These are phyloP conservation scores for Zymoseptoria tritici DNA, from an alignment of 2,329 filamentous ascomycete species.

Conservation along the genomic window DNA sequence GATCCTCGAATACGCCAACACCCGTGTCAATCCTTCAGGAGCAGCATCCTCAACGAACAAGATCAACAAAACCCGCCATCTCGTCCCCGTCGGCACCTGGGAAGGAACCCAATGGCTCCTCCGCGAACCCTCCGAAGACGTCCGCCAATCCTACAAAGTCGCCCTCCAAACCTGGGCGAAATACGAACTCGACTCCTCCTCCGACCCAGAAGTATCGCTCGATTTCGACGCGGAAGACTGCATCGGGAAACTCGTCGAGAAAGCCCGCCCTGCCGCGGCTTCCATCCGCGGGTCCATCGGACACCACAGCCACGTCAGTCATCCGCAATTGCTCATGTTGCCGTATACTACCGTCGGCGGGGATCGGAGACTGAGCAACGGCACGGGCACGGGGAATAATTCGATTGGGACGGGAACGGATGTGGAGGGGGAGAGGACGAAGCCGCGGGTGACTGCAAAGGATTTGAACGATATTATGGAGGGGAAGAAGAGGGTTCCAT, in stretches of 20 bases:
- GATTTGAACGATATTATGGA: constrained; percentile 18
- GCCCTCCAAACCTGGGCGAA: constrained; percentile 73
- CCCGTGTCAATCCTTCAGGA: constrained; percentile 10
- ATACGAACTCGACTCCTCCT: constrained; percentile 26
- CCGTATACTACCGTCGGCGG: constrained; percentile 10
- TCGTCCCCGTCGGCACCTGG: constrained; percentile 75
- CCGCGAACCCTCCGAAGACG: constrained; percentile 66
- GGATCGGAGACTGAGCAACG: constrained; percentile 15
- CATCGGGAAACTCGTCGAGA: constrained; percentile 16
- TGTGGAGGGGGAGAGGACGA: not conserved
- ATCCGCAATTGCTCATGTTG: constrained; percentile 18
- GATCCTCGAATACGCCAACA: constrained; percentile 74
- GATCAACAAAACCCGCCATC: constrained; percentile 35
- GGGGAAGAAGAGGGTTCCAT: constrained; percentile 10
- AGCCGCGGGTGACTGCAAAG: constrained; percentile 11
- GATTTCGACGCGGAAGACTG: constrained; percentile 20
- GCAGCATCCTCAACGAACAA: constrained; percentile 8
- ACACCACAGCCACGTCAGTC: constrained; percentile 15
- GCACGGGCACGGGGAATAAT: constrained; percentile 10
- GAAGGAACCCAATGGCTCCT: constrained; percentile 94
- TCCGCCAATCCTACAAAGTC: constrained; percentile 79
- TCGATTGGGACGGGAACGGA: constrained; percentile 5
- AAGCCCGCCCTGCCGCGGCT: constrained; percentile 9
- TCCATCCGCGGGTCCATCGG: constrained; percentile 16
- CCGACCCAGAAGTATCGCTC: constrained; percentile 13